Base-by-base conservation (phyloP, 164 flowering plant genomes). In the Vitis riparia region DNA sequence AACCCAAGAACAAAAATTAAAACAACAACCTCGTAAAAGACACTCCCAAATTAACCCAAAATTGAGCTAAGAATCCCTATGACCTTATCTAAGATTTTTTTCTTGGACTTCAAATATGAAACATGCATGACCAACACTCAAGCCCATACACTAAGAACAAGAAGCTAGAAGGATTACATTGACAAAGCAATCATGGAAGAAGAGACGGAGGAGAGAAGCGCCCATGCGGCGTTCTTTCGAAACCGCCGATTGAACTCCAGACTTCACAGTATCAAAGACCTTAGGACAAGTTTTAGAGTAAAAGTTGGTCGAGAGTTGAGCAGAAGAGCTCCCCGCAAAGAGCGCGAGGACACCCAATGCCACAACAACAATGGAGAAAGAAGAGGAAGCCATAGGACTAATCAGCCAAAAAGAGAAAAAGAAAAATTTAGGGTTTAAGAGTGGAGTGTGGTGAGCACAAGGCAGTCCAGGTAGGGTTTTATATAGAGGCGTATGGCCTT, bases 181-280 rank as follows among this genome's bases (percentile, higher is more conserved):
- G 60, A 87, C 88, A 32, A 85, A 85, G 63, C 91, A 85, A 57
- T 87, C 88, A 65, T 85, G 90, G 76, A 85, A 85, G 66, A 67
- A 70, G 47, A 85, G 64, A 55, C 85, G 85, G 13, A 84, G 63
- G n/a, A 85, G 69, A 15, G 85, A 85, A 23, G 86, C 83, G 9
- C 88, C 86, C 76, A 82, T 80, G 32, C 90, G 78, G 14, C 44
- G 64, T 30, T 85, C 89, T 13, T 71, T 70, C 29, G 67, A 58
- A 15, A 87, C 64, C 3, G 86, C 85, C 2, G 71, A 66, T 1
- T 63, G 68, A 11, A 87, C 84, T 0, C 15, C 68, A 29, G 72
- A 47, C 52, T 68, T 69, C 1, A 87, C 83, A 1, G 68, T 59
- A 14, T 50, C 50, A 37, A 63, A 61, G 5, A 77, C 69, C 0